A percentile compares a stretch with the other conserved stretches of the same genome.
Evolutionary conservation across 225 moss, liverwort and hornwort genomes (phyloP).

Genomic region (Climacium dendroides): DNA sequence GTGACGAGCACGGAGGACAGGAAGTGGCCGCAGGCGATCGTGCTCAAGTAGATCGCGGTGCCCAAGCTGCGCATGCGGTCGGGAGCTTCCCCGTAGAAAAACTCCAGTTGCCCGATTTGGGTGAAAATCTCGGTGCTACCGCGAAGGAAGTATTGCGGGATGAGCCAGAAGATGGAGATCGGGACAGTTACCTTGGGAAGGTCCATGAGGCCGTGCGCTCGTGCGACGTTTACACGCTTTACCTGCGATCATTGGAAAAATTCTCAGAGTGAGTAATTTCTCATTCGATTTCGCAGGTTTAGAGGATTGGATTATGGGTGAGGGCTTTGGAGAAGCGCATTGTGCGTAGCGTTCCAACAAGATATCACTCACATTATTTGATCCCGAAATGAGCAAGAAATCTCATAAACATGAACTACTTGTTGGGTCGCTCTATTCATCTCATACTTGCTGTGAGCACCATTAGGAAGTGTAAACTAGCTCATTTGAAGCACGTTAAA

Average conservation of each 20-base stretch:
- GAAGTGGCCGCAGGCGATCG: slow-evolving; percentile 54
- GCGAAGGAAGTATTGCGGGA: slow-evolving; percentile 50
- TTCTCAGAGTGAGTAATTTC: not conserved
- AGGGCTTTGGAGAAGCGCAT: not conserved
- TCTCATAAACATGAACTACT: not conserved
- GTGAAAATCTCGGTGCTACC: slow-evolving; percentile 57
- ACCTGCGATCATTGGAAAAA: not conserved
- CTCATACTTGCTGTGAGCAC: not conserved
- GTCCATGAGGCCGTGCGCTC: slow-evolving; percentile 19
- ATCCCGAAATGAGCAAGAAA: not conserved
- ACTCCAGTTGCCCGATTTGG: slow-evolving; percentile 58
- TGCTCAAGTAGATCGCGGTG: slow-evolving; percentile 51
- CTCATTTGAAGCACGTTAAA: not conserved
- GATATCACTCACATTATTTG: not conserved
- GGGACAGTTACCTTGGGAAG: slow-evolving; percentile 5
- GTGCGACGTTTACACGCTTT: slow-evolving; percentile 34
- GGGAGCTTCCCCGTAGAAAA: slow-evolving; percentile 51
- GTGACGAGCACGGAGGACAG: slow-evolving; percentile 43
- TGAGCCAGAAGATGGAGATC: slow-evolving; percentile 67
- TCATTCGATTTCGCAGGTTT: not conserved
- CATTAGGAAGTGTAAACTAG: not conserved
- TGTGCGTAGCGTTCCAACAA: not conserved
- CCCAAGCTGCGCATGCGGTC: slow-evolving; percentile 61
- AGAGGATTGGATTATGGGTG: not conserved
- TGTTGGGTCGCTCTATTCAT: not conserved